phyloP scores from a whole-genome alignment of 352 stramenopile species.

The Pythium rishiriense region DNA sequence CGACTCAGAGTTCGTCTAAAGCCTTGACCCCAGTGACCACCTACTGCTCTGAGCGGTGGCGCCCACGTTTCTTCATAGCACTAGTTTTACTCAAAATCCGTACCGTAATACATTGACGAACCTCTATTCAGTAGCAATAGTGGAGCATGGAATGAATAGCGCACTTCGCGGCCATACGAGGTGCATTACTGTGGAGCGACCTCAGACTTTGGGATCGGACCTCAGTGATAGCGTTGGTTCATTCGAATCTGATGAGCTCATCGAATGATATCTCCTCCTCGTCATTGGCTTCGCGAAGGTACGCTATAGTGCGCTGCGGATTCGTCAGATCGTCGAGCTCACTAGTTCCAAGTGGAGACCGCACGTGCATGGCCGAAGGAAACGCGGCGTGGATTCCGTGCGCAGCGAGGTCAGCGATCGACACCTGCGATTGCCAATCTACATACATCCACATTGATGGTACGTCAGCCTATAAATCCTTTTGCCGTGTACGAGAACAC shows the following conservation, averaged over 20 bases:
- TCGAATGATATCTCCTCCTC: background rate
- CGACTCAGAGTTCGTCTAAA: conserved; percentile 69
- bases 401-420: conserved; percentile 27
- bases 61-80: background rate
- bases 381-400: conserved; percentile 32
- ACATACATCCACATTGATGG: background rate
- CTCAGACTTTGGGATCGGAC: too few species aligned
- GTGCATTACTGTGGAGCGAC: too few species aligned
- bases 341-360: conserved; percentile 2
- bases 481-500: background rate
- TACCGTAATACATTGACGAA: conserved; percentile 3
- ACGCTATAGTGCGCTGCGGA: conserved; percentile 6
- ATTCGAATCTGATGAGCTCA: background rate
- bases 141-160: background rate
- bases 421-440: conserved; percentile 21
- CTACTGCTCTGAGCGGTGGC: background rate
- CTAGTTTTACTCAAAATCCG: background rate
- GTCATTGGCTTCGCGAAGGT: conserved; percentile 10
- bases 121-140: background rate
- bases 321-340: conserved; percentile 28
- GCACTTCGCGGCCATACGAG: too few species aligned
- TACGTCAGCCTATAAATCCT: background rate
- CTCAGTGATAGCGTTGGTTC: too few species aligned
- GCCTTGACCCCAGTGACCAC: background rate
- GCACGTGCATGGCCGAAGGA: conserved; percentile 19